Evolutionary conservation across 176 grass and related monocot species (phyloP), one percentile per base, ranked within the genome.

Genomic region (Paspalum vaginatum): DNA sequence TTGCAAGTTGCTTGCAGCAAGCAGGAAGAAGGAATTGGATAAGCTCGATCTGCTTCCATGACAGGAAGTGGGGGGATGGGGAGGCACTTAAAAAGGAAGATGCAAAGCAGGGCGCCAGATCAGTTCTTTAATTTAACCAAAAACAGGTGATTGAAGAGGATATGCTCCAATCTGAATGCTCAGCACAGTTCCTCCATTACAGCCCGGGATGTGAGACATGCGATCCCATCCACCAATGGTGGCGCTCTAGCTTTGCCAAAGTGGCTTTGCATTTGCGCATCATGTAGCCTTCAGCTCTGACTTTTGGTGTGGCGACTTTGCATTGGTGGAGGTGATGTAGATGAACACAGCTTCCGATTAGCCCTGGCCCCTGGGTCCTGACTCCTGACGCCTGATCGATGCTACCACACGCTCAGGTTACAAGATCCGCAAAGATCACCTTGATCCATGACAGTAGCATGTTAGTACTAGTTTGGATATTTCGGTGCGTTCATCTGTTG

Each of bases 151-250:
- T 80, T 69, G 81, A 49, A 46, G 68, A 81, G 21, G 82, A 89
- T 89, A 85, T 81, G 82, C 82, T 76, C 71, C 65, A 81, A 59
- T 56, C 46, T 80, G 17, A 81, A 81, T 85, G 77, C 54, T 22
- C 41, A 41, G 26, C 58, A 88, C 81, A 84, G 81, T 88, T 44
- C 68, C 75, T 84, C 86, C 81, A 84, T 84, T 84, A 89, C 47
- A 57, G 61, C 56, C 42, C 12, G 48, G 26, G 68, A 72, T 64
- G 80, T 68, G 37, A 50, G 56, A 45, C 54, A 27, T 71, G 79
- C 73, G 62, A 81, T 85, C 39, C 53, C 82, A 85, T 55, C 82
- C 82, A 89, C 82, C 70, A 81, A 85, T 85, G 77, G 87, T 89
- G 70, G 55, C 20, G 47, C 78, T 50, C 74, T 50, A 56, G 42